phyloP scores from a whole-genome alignment of 139 green algal genomes.

The Coccomyxa sp. region DNA sequence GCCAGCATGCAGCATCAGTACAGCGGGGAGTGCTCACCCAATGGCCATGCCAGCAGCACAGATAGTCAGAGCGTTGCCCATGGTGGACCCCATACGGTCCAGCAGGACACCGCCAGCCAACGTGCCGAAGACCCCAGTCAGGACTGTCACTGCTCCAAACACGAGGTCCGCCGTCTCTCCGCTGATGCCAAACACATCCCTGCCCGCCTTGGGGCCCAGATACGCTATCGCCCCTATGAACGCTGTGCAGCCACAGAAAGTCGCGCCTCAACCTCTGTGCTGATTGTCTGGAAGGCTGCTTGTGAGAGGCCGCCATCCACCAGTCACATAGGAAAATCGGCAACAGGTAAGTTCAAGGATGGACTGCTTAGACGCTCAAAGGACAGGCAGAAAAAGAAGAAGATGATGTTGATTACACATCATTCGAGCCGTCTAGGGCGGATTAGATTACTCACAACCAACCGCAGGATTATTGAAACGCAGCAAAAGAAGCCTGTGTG shows the following conservation, averaged over 20 bases:
- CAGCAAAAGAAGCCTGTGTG: no score
- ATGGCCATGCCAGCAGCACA: constrained; percentile 39
- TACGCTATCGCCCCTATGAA: constrained; percentile 80
- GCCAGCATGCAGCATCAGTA: neutral
- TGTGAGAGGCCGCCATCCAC: no score
- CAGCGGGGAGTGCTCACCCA: constrained; percentile 22
- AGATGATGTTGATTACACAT: no score
- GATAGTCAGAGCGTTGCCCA: constrained; percentile 57
- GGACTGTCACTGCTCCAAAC: constrained; percentile 86
- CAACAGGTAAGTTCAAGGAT: neutral
- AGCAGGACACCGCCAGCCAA: constrained; percentile 66
- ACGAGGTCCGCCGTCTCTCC: constrained; percentile 64
- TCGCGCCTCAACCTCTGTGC: constrained; percentile 44
- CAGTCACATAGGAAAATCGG: neutral
- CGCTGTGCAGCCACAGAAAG: constrained; percentile 4
- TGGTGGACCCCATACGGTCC: constrained; percentile 65
- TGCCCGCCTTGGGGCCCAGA: constrained; percentile 70
- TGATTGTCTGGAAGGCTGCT: neutral
- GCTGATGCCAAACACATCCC: constrained; percentile 49
- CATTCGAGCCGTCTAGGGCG: no score
- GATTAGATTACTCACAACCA: no score
- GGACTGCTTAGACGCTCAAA: no score
- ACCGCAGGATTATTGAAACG: no score
- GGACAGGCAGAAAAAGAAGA: no score
- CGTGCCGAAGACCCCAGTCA: constrained; percentile 51